Conservation (phyloP, 2,329 filamentous ascomycete genomes). For the Talaromyces albobiverticillius region DNA sequence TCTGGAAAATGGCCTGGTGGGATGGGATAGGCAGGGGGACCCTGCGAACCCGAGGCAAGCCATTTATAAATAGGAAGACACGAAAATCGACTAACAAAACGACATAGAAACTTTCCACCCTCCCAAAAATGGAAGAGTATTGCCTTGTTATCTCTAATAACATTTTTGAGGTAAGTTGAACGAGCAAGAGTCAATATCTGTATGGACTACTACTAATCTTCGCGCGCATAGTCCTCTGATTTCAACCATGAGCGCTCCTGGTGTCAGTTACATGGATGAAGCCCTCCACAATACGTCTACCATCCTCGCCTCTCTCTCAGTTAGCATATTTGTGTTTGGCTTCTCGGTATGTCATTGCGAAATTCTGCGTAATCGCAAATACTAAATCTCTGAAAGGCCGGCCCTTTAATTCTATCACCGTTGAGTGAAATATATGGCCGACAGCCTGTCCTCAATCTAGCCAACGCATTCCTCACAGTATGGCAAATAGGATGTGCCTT, state of each 20-base stretch:
- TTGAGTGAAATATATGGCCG: slow-evolving; percentile 64
- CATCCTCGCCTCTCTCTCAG: not conserved
- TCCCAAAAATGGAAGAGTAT: not conserved
- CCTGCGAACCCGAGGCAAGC: slow-evolving; percentile 4
- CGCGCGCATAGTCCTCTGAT: slow-evolving; percentile 5
- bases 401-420: slow-evolving; percentile 63
- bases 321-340: slow-evolving; percentile 9
- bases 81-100: too few species aligned
- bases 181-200: too few species aligned
- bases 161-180: slow-evolving; percentile 14
- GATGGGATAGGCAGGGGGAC: slow-evolving; percentile 8
- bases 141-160: not conserved
- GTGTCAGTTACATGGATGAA: not conserved
- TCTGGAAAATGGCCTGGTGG: slow-evolving; percentile 2
- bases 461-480: slow-evolving; percentile 55
- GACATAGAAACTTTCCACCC: slow-evolving; percentile 6
- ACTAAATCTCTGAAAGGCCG: slow-evolving; percentile 25
- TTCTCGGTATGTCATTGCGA: not conserved
- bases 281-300: slow-evolving; percentile 5
- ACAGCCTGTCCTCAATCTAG: slow-evolving; percentile 58
- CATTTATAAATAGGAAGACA: not conserved
- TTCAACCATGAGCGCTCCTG: slow-evolving; percentile 6
- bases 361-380: too few species aligned
- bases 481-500: slow-evolving; percentile 63
- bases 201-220: too few species aligned